Percentiles rank a stretch among this genome's conserved stretches.
These are phyloP conservation scores for Fusarium albosuccineum DNA, from an alignment of 2,329 filamentous ascomycete genomes.

Conservation along the genomic window DNA sequence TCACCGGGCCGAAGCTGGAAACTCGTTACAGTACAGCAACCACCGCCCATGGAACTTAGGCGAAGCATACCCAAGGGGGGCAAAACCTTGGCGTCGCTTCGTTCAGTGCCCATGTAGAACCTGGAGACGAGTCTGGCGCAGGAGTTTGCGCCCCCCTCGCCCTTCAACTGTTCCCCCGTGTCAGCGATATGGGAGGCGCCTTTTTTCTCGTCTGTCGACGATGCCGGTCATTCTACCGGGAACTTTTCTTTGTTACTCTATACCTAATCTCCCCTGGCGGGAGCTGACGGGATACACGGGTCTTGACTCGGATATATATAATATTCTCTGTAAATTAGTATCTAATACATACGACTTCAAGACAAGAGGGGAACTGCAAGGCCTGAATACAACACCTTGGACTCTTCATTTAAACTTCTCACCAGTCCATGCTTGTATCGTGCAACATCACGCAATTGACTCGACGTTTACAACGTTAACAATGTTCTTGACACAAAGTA, in stretches of 20 bases:
- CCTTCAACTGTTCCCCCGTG: constrained; percentile 14
- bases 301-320: constrained; percentile 19
- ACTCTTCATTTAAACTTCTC: background rate
- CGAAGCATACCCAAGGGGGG: constrained; percentile 6
- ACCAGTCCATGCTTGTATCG: background rate
- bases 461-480: background rate
- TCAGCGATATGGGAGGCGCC: constrained; percentile 28
- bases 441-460: background rate
- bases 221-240: constrained; percentile 33
- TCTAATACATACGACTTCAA: constrained; percentile 29
- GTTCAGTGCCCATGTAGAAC: background rate
- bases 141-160: constrained; percentile 1
- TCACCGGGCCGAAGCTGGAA: constrained; percentile 6
- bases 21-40: background rate
- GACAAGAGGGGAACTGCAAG: constrained; percentile 6
- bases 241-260: constrained; percentile 1
- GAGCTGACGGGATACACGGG: constrained; percentile 18
- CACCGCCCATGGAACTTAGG: constrained; percentile 10
- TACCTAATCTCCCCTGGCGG: constrained; percentile 24
- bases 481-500: background rate
- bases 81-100: background rate
- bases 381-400: constrained; percentile 5
- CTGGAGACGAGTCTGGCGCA: background rate
- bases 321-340: constrained; percentile 39
- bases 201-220: constrained; percentile 31